Percentiles rank a stretch among this genome's conserved stretches.
phyloP scores from a whole-genome alignment of 176 grass and related monocot genomes.

The Poa annua region DNA sequence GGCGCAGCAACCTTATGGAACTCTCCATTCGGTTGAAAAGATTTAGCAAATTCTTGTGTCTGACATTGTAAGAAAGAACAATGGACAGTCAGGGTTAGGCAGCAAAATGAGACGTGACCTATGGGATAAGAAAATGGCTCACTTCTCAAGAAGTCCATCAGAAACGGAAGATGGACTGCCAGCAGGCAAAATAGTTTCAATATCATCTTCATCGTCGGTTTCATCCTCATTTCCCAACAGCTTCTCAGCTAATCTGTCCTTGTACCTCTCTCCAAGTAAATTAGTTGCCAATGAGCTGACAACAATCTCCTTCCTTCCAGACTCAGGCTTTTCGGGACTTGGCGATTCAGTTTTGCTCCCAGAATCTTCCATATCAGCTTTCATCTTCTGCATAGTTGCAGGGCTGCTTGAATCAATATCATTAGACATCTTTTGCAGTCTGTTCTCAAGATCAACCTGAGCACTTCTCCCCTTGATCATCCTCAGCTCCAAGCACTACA shows the following conservation, averaged over 20 bases:
- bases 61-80: conserved; percentile 42
- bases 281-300: conserved; percentile 68
- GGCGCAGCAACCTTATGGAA: conserved; percentile 82
- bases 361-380: conserved; percentile 42
- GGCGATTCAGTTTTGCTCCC: conserved; percentile 67
- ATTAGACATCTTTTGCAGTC: conserved; percentile 32
- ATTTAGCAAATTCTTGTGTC: conserved; percentile 61
- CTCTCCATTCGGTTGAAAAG: conserved; percentile 84
- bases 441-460: conserved; percentile 41
- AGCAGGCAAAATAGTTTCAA: conserved; percentile 28
- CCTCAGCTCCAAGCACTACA: conserved; percentile 52
- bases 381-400: conserved; percentile 38
- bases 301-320: conserved; percentile 55
- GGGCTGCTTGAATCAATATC: conserved; percentile 46
- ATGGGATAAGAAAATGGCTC: conserved; percentile 46
- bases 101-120: conserved; percentile 3
- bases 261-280: conserved; percentile 63
- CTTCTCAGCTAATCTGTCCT: conserved; percentile 53
- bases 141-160: conserved; percentile 77
- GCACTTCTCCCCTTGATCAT: conserved; percentile 34
- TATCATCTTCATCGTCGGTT: conserved; percentile 24
- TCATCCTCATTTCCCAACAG: conserved; percentile 35
- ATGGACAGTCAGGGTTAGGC: conserved; percentile 25
- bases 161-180: not conserved
- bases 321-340: conserved; percentile 73